phyloP scores from a whole-genome alignment of 116 monocot genomes.

The Dioscorea cayenensis region DNA sequence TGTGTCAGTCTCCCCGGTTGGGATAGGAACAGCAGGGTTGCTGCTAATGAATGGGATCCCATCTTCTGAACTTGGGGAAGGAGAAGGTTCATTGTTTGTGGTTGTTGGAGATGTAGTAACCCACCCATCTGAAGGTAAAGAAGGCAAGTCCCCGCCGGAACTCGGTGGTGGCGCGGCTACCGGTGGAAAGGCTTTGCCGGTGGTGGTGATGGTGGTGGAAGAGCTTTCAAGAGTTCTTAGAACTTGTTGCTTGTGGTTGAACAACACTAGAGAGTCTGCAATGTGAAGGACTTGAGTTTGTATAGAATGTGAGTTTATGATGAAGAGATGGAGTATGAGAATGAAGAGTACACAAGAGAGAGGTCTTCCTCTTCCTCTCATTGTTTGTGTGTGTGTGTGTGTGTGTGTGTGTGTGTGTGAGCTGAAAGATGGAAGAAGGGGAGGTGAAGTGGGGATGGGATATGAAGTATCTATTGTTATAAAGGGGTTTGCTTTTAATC shows the following conservation, averaged over 20 bases:
- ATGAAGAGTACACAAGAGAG: neutral
- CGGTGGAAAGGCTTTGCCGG: neutral
- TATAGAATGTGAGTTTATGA: neutral
- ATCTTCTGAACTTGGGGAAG: slow-evolving; percentile 3
- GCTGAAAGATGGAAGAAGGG: too few relatives aligned
- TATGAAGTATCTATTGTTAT: too few relatives aligned
- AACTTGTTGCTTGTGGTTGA: slow-evolving; percentile 9
- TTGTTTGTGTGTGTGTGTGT: too few relatives aligned
- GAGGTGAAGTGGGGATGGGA: too few relatives aligned
- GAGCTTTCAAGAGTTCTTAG: too few relatives aligned
- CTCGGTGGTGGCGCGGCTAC: slow-evolving; percentile 26
- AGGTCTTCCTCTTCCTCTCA: neutral
- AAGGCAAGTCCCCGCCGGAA: slow-evolving; percentile 21
- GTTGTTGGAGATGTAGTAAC: neutral
- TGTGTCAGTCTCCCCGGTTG: slow-evolving; percentile 42
- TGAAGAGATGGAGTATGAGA: neutral
- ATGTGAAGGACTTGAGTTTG: slow-evolving; percentile 5
- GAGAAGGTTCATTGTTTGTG: slow-evolving; percentile 6
- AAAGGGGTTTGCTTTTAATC: neutral
- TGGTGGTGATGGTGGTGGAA: neutral
- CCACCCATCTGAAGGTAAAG: slow-evolving; percentile 13
- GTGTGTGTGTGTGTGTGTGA: too few relatives aligned
- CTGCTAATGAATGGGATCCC: slow-evolving; percentile 31
- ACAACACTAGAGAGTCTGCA: slow-evolving; percentile 27
- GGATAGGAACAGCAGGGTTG: slow-evolving; percentile 58